Evolutionary conservation across 345 rosid species (phyloP), one percentile per base, ranked within the genome.

Genomic region (Limnanthes douglasii): DNA sequence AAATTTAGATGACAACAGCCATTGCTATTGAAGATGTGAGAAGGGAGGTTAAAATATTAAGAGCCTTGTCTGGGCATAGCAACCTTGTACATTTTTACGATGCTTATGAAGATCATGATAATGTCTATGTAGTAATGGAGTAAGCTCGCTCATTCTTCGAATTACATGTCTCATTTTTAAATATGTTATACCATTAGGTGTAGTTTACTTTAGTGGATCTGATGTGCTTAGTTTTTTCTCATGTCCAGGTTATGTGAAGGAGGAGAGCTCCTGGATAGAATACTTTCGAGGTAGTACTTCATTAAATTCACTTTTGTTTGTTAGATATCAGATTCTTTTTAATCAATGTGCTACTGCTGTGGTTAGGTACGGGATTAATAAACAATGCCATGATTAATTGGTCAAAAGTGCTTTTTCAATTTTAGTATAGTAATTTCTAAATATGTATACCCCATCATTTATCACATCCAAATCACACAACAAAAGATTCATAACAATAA

Each of bases 1-100:
- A 42, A 58, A 37, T 48, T 50, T 64, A 90, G 98, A 90, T 90
- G 98, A 77, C 86, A 5, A 90, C 95, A 5, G 92, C 94, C 25
- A 90, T 90, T 64, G 92, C 98, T 4, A 72, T 90, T 53, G 96
- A 90, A 59, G 95, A 90, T 68, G 98, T 90, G 36, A 72, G 98
- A 55, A 84, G 96, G 67, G 98, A 90, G 68, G 98, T 84, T 36
- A 90, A 72, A 53, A 72, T 90, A 48, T 46, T 90, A 50, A 72
- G 68, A 56, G 86, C 90, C 37, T 71, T 90, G 72, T 57, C 81
- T 26, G 96, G 98, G 51, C 95, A 90, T 60, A 43, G 29, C 41
- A 80, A 84, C 49, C 54, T 90, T 19, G 75, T 83, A 21, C 75
- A 77, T 39, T 84, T 90, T 65, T 84, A 80, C 27, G 96, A 90